Evolutionary conservation across 164 flowering plant species (phyloP).

Genomic region (Paratinospora sagittata): DNA sequence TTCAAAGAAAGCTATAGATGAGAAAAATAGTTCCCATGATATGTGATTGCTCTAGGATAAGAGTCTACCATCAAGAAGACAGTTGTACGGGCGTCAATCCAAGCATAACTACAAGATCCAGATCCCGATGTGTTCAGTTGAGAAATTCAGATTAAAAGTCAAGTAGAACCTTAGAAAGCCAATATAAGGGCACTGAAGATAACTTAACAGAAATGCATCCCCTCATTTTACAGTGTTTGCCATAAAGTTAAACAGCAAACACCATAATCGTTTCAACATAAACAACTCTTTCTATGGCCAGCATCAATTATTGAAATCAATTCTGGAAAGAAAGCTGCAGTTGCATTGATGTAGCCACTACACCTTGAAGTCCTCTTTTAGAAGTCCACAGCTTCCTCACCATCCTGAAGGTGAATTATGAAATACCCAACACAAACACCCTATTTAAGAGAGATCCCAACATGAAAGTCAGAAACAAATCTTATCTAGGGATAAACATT

Average conservation of each 20-base stretch:
- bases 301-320: constrained; percentile 23
- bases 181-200: background rate
- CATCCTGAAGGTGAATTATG: constrained; percentile 43
- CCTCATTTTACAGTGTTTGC: constrained; percentile 12
- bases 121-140: background rate
- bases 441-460: constrained; percentile 49
- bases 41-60: constrained; percentile 3
- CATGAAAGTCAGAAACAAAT: constrained; percentile 34
- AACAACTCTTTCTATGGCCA: constrained; percentile 16
- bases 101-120: background rate
- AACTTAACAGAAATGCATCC: constrained; percentile 4
- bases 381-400: constrained; percentile 37
- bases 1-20: background rate
- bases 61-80: background rate
- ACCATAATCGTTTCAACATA: constrained; percentile 12
- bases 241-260: constrained; percentile 14
- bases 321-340: constrained; percentile 25
- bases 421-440: constrained; percentile 43
- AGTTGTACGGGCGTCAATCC: background rate
- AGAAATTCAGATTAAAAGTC: background rate
- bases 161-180: background rate
- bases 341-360: constrained; percentile 37
- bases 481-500: constrained; percentile 20
- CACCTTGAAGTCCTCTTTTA: constrained; percentile 42
- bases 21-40: background rate